phyloP scores from a whole-genome alignment of 805 yeast genomes.

The Metschnikowia bowlesiae region DNA sequence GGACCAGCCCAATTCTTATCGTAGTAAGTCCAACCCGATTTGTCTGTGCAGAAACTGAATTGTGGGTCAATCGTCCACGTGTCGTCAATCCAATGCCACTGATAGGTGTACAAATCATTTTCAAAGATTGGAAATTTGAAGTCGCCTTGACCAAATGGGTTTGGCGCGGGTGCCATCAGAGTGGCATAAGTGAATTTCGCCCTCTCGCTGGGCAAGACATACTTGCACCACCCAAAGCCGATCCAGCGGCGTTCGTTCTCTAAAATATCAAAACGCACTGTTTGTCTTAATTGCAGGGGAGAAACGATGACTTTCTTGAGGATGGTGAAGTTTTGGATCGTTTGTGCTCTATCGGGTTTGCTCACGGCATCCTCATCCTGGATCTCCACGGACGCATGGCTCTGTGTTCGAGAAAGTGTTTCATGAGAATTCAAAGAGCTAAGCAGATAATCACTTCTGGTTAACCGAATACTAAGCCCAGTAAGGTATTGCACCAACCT shows the following conservation, averaged over 20 bases:
- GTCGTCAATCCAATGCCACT: slow-evolving; percentile 57
- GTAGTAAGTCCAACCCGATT: slow-evolving; percentile 52
- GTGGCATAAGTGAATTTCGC: slow-evolving; percentile 44
- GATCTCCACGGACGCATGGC: slow-evolving; percentile 6
- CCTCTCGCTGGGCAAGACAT: slow-evolving; percentile 50
- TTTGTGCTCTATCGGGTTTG: slow-evolving; percentile 15
- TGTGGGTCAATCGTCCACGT: slow-evolving; percentile 46
- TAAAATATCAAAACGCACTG: slow-evolving; percentile 46
- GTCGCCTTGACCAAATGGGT: slow-evolving; percentile 12
- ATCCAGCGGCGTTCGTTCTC: slow-evolving; percentile 62
- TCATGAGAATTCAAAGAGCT: slow-evolving; percentile 7
- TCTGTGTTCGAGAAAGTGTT: slow-evolving; percentile 14
- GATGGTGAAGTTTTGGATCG: slow-evolving; percentile 35
- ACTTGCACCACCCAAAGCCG: slow-evolving; percentile 55
- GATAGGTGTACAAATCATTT: slow-evolving; percentile 33
- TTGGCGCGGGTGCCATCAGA: slow-evolving; percentile 27
- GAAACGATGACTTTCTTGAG: slow-evolving; percentile 34
- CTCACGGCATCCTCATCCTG: slow-evolving; percentile 1
- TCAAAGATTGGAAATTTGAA: slow-evolving; percentile 46
- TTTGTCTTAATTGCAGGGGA: slow-evolving; percentile 42
- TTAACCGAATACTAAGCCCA: slow-evolving; percentile 30
- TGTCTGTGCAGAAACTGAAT: slow-evolving; percentile 31
- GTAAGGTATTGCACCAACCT: slow-evolving; percentile 36
- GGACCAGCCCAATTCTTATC: slow-evolving; percentile 49
- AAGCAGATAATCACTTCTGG: slow-evolving; percentile 8